A percentile compares a stretch with the other conserved stretches of the same genome.
Evolutionary conservation across 192 early-diverging fungal genomes (phyloP).

Genomic region (Podochytrium sp.): DNA sequence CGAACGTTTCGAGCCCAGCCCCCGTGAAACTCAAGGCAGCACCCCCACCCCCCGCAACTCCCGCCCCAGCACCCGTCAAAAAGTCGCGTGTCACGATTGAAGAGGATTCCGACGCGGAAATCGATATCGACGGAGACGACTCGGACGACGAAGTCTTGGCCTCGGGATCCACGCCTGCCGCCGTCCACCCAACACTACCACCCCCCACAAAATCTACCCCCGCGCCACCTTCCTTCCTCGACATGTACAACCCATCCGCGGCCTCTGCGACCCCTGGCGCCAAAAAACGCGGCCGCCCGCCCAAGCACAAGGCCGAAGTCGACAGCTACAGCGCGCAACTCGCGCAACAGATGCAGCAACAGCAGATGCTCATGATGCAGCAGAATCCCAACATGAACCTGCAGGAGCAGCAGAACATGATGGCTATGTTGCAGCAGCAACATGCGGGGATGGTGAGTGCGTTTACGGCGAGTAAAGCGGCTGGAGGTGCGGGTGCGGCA

Average conservation of each 20-base stretch:
- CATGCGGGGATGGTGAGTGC: not conserved
- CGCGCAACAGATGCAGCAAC: constrained; percentile 15
- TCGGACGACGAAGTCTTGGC: constrained; percentile 28
- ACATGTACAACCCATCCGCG: not conserved
- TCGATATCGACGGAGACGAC: constrained; percentile 31
- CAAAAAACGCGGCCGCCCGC: constrained; percentile 25
- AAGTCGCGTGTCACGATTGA: not conserved
- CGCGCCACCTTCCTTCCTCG: not conserved
- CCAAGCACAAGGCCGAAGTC: not conserved
- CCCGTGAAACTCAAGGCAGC: not conserved
- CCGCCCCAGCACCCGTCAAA: not conserved
- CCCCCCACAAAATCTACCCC: not conserved
- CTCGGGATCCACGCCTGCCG: not conserved
- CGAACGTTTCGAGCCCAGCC: not conserved
- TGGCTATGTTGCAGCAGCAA: not conserved
- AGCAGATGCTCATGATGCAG: constrained; percentile 6
- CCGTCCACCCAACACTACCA: not conserved
- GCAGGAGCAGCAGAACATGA: not conserved
- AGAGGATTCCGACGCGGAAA: constrained; percentile 21
- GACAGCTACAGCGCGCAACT: constrained; percentile 10
- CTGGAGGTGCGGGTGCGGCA: not conserved
- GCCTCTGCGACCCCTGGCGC: no score
- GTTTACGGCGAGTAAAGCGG: not conserved
- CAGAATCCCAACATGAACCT: constrained; percentile 13
- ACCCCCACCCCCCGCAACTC: not conserved